These are phyloP conservation scores for Pinus taeda DNA, from an alignment of 75 land plant genomes.

Conservation along the genomic window DNA sequence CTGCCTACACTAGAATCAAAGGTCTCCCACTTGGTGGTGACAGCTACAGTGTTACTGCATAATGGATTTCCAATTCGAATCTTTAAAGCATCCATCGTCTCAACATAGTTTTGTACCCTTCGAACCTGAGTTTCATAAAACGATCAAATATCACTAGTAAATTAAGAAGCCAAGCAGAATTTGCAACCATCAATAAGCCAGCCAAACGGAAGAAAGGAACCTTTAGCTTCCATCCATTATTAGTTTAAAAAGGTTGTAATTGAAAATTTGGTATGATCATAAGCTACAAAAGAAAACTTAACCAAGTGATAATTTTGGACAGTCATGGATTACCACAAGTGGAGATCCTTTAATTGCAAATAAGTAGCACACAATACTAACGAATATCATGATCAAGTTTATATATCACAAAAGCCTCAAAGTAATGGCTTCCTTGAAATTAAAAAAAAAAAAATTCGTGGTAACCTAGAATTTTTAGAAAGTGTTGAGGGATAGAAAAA, in stretches of 20 bases:
- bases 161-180: not conserved
- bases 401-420: not conserved
- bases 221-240: not conserved
- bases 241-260: not conserved
- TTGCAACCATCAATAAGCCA: not conserved
- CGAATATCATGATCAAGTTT: not conserved
- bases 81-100: constrained; percentile 39
- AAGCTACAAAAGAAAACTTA: not conserved
- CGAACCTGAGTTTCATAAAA: constrained; percentile 25
- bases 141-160: not conserved
- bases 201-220: not conserved
- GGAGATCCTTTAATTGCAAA: not conserved
- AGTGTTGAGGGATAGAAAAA: too few species aligned
- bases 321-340: not conserved
- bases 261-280: not conserved
- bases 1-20: constrained; percentile 67
- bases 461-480: too few species aligned
- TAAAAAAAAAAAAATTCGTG: too few species aligned
- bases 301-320: not conserved
- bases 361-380: not conserved
- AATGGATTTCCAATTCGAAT: constrained; percentile 47
- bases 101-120: constrained; percentile 28
- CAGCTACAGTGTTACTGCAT: constrained; percentile 37
- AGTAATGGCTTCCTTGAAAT: too few species aligned
- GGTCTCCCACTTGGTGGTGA: constrained; percentile 76